A percentile compares a stretch with the other conserved stretches of the same genome.
Evolutionary conservation across 352 stramenopile genomes (phyloP).

Genomic region (Globisporangium okanoganense): DNA sequence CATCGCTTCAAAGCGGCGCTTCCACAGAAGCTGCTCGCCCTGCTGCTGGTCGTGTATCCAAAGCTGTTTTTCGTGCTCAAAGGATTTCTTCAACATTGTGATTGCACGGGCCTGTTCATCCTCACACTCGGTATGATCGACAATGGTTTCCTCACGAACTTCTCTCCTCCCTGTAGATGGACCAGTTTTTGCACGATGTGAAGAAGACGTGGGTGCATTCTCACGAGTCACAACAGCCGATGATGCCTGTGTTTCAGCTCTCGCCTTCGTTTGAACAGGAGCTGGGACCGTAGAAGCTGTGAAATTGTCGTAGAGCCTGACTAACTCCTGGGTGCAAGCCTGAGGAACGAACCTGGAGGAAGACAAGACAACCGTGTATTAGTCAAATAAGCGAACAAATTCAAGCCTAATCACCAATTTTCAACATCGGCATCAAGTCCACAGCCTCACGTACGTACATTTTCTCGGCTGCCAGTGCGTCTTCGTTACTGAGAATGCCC

Average conservation of each 20-base stretch:
- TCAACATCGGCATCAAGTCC: neutral
- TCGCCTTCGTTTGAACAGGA: neutral
- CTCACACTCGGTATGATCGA: neutral
- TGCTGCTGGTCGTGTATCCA: constrained; percentile 53
- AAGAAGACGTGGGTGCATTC: neutral
- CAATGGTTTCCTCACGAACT: neutral
- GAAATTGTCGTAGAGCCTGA: constrained; percentile 9
- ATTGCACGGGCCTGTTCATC: constrained; percentile 17
- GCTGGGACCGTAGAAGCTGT: neutral
- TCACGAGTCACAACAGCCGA: neutral
- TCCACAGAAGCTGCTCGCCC: constrained; percentile 48
- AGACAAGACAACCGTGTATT: neutral
- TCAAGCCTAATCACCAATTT: neutral
- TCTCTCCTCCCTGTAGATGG: neutral
- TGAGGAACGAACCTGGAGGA: constrained; percentile 1
- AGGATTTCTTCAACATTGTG: constrained; percentile 24
- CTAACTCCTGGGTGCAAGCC: neutral
- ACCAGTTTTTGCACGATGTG: too few species aligned
- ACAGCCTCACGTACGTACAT: constrained; percentile 8
- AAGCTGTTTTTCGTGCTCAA: constrained; percentile 30
- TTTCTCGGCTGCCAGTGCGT: neutral
- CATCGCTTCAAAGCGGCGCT: constrained; percentile 39
- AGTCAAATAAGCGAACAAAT: neutral
- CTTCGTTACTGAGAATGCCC: constrained; percentile 15
- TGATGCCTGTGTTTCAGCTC: neutral